Base-by-base conservation (phyloP, 768 basidiomycete species). In the Leccinum barrowsii region DNA sequence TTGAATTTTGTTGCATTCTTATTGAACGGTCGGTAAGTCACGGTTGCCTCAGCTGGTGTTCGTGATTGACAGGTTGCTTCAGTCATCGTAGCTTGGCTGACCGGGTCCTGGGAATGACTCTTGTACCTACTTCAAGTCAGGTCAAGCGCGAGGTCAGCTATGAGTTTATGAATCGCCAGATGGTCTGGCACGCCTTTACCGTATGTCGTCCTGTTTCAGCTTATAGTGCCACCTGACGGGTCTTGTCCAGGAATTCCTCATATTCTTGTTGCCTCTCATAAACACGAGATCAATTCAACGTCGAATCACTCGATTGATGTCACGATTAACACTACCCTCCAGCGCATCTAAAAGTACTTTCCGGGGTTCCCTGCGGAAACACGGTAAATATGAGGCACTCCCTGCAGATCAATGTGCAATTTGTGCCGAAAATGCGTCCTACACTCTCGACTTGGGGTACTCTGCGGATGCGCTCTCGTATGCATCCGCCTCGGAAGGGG, bases 141-240 rank as follows among this genome's bases (percentile, higher is more conserved):
- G 80, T 86, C 35, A 85, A 84, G 60, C 84, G 90, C 17, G 88
- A 95, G 65, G 90, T 98, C 52, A 96, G 92, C 67, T 99, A 97
- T 73, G 97, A 98, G 68, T 98, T 94, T 67, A 96, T 98, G 92
- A 98, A 98, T 67, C 90, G 97, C 64, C 96, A 98, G 73, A 91
- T 99, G 83, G 97, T 99, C 55, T 99, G 97, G 97, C 92, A 95
- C 69, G 92, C 94, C 0, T 96, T 98, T 72, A 98, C 97, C 7
- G 96, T 96, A 68, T 55, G 91, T 52, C 34, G 24, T 21, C 24
- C 22, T 35, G 21, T 46, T 52, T 44, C 34, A 50, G 15, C 21
- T 30, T 34, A 32, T 32, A 3, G 32, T 22, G 13, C 51, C 19
- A 35, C 46, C 58, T 60, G 49, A 62, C n/a, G 52, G 21, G 15